A percentile compares a stretch with the other conserved stretches of the same genome.
Conservation (phyloP, 106 monocot species). For the Gastrodia elata region DNA sequence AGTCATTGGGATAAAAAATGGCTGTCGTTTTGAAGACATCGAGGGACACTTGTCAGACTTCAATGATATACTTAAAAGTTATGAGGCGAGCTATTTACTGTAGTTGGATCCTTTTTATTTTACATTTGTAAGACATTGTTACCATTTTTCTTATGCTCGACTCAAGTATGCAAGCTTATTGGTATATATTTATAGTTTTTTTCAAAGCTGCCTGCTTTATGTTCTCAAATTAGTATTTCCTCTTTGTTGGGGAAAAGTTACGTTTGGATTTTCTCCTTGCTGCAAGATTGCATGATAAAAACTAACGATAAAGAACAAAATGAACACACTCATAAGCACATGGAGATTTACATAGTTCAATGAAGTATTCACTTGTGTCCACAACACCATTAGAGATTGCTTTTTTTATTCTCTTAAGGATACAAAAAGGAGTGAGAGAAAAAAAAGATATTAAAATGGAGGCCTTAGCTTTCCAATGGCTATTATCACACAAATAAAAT, state of each 20-base stretch:
- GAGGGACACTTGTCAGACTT: slow-evolving; percentile 59
- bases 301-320: too few relatives aligned
- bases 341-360: too few relatives aligned
- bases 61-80: slow-evolving; percentile 58
- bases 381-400: too few relatives aligned
- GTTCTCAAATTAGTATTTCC: neutral
- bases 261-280: too few relatives aligned
- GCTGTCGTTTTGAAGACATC: slow-evolving; percentile 33
- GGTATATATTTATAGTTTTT: neutral
- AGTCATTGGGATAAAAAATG: slow-evolving; percentile 65
- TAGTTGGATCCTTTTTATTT: neutral
- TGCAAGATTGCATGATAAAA: too few relatives aligned
- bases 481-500: too few relatives aligned
- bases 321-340: too few relatives aligned
- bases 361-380: too few relatives aligned
- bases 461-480: too few relatives aligned
- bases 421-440: too few relatives aligned
- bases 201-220: neutral
- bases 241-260: neutral
- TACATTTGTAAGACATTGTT: neutral
- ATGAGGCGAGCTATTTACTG: slow-evolving; percentile 40
- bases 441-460: too few relatives aligned
- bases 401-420: too few relatives aligned
- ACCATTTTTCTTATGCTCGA: neutral
- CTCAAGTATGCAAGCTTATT: neutral